These are phyloP conservation scores for Verticillium zaregamsianum DNA, from an alignment of 2,329 filamentous ascomycete species.

Conservation along the genomic window DNA sequence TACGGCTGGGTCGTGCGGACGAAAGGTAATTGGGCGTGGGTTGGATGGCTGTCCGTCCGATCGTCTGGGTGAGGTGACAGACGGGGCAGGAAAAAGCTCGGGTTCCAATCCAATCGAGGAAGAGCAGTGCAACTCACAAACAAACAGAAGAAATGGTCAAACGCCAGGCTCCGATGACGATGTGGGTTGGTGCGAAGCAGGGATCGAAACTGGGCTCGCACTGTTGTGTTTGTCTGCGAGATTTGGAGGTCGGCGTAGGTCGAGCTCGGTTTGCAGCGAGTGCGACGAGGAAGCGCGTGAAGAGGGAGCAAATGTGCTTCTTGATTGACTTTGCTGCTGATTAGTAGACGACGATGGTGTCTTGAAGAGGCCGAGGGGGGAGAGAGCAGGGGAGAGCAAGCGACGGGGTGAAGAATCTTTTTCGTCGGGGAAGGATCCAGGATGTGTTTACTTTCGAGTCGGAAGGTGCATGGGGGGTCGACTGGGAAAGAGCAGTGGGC, in stretches of 20 bases:
- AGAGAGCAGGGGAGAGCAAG: neutral
- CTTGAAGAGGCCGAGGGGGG: neutral
- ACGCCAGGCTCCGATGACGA: conserved; percentile 21
- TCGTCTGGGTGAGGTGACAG: neutral
- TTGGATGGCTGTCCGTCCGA: neutral
- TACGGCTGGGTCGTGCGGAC: neutral
- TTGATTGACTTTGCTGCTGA: neutral
- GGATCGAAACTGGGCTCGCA: neutral
- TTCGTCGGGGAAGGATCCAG: neutral
- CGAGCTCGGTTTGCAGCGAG: neutral
- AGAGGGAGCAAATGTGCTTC: neutral
- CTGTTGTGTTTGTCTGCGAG: neutral
- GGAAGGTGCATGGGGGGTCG: neutral
- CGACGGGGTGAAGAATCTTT: neutral
- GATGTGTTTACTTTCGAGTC: neutral
- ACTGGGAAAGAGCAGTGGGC: neutral
- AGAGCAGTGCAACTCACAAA: neutral
- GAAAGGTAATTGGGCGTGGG: neutral
- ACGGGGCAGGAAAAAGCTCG: too few species aligned
- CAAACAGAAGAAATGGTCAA: conserved; percentile 16
- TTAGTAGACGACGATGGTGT: neutral
- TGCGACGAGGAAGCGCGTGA: neutral
- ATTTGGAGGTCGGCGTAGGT: neutral
- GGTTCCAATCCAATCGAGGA: too few species aligned
- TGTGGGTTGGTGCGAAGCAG: neutral